Evolutionary conservation across 352 stramenopile genomes (phyloP).

Genomic region (Phytopythium sindhum): DNA sequence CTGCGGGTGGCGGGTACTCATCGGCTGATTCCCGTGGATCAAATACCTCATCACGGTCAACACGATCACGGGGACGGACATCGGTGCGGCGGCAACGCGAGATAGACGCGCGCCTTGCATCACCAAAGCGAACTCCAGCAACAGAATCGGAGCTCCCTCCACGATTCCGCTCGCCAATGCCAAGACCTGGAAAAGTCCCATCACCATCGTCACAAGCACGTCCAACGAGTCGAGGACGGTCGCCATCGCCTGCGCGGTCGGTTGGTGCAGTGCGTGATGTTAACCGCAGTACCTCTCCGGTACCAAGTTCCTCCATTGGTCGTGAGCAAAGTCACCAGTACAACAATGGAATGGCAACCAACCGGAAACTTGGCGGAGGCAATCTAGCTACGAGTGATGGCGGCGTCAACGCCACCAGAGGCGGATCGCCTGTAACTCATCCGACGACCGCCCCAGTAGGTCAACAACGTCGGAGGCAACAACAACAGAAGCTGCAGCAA

Average conservation of each 20-base stretch:
- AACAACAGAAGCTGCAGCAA: constrained; percentile 11
- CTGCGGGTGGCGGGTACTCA: constrained; percentile 51
- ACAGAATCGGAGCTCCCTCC: constrained; percentile 12
- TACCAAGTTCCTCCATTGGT: not conserved
- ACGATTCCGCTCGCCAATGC: constrained; percentile 22
- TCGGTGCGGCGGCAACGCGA: constrained; percentile 58
- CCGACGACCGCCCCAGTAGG: not conserved
- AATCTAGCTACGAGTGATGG: no score
- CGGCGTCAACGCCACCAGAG: not conserved
- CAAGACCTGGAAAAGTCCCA: constrained; percentile 14
- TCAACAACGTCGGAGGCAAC: constrained; percentile 11
- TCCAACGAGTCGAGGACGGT: constrained; percentile 23
- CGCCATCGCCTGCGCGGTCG: constrained; percentile 17
- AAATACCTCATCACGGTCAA: constrained; percentile 41
- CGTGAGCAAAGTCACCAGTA: not conserved
- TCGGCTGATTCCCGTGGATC: constrained; percentile 54
- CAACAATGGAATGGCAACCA: not conserved
- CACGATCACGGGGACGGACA: constrained; percentile 29
- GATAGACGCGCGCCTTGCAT: constrained; percentile 47
- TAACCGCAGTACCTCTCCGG: not conserved
- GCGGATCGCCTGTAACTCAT: not conserved
- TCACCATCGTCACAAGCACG: not conserved
- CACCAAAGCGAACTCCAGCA: constrained; percentile 33
- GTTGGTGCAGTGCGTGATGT: not conserved
- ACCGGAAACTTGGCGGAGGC: not conserved